These are phyloP conservation scores for Aspergillus diversus DNA, from an alignment of 495 filamentous ascomycete species.

Conservation along the genomic window DNA sequence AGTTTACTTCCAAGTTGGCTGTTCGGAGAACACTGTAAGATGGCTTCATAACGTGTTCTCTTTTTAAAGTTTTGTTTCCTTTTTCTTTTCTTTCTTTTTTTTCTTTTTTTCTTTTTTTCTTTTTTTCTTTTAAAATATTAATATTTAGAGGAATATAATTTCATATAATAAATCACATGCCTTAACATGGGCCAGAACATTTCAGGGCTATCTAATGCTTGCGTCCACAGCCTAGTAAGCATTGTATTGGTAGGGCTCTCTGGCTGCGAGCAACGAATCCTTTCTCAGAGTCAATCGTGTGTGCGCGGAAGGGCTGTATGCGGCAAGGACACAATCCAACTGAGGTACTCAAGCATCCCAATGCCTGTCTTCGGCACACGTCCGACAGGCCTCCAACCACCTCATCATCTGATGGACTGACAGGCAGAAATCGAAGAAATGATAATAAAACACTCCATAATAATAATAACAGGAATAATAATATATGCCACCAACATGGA, in stretches of 20 bases:
- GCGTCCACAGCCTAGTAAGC: conserved; percentile 13
- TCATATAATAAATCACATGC: not conserved
- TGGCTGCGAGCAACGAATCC: conserved; percentile 23
- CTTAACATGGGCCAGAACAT: not conserved
- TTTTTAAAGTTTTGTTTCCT: no score
- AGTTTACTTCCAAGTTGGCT: not conserved
- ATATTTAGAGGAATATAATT: no score
- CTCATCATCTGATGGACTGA: not conserved
- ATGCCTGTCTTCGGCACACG: conserved; percentile 38
- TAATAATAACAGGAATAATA: conserved; percentile 4
- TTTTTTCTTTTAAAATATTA: no score
- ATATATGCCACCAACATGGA: not conserved
- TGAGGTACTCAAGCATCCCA: conserved; percentile 20
- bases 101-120: no score
- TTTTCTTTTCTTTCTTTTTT: no score
- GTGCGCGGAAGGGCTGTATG: conserved; percentile 21
- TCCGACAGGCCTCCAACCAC: conserved; percentile 30
- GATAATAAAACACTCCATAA: conserved; percentile 3
- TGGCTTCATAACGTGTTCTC: no score
- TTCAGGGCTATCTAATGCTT: conserved; percentile 14
- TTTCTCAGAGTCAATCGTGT: conserved; percentile 11
- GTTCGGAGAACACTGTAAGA: no score
- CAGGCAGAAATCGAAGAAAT: conserved; percentile 2
- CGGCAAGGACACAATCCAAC: conserved; percentile 29
- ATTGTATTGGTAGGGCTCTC: conserved; percentile 15